Evolutionary conservation across 2,329 filamentous ascomycete species (phyloP).

Genomic region (Phaeophleospora eucalypticola): DNA sequence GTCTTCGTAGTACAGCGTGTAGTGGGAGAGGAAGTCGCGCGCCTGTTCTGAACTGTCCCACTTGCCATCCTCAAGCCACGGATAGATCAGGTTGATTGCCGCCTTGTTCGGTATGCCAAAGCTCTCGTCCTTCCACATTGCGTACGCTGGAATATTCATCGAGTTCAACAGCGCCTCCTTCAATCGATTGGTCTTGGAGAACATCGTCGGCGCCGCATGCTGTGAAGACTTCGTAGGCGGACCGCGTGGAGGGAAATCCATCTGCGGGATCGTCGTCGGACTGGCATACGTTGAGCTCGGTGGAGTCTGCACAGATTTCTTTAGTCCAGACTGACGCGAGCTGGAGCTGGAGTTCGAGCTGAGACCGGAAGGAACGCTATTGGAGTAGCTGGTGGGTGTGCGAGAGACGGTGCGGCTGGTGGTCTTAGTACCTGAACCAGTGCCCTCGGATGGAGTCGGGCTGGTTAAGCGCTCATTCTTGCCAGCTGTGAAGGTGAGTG

Average conservation of each 20-base stretch:
- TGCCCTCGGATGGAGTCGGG: conserved; percentile 6
- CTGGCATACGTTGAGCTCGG: conserved; percentile 39
- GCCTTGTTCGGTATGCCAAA: conserved; percentile 71
- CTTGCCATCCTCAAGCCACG: conserved; percentile 33
- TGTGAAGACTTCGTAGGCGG: conserved; percentile 56
- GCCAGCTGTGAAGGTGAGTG: conserved; percentile 67
- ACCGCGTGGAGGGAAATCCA: conserved; percentile 63
- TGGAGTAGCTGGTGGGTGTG: conserved; percentile 35
- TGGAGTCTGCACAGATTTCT: conserved; percentile 13
- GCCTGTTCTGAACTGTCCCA: conserved; percentile 36
- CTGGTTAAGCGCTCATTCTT: conserved; percentile 11
- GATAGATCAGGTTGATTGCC: conserved; percentile 40
- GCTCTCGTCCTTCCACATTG: conserved; percentile 76
- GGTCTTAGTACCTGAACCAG: conserved; percentile 18
- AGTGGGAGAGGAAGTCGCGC: conserved; percentile 55
- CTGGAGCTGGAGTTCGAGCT: conserved; percentile 38
- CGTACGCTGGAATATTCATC: conserved; percentile 68
- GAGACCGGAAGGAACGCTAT: conserved; percentile 35
- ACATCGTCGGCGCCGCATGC: conserved; percentile 59
- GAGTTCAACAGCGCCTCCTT: conserved; percentile 75
- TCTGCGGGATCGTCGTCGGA: conserved; percentile 52
- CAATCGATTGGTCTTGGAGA: conserved; percentile 69
- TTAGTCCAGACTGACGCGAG: conserved; percentile 16
- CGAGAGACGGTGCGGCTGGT: conserved; percentile 41
- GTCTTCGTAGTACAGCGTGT: conserved; percentile 61